Evolutionary conservation across 2,329 filamentous ascomycete genomes (phyloP).

Genomic region (Xylaria sp.): DNA sequence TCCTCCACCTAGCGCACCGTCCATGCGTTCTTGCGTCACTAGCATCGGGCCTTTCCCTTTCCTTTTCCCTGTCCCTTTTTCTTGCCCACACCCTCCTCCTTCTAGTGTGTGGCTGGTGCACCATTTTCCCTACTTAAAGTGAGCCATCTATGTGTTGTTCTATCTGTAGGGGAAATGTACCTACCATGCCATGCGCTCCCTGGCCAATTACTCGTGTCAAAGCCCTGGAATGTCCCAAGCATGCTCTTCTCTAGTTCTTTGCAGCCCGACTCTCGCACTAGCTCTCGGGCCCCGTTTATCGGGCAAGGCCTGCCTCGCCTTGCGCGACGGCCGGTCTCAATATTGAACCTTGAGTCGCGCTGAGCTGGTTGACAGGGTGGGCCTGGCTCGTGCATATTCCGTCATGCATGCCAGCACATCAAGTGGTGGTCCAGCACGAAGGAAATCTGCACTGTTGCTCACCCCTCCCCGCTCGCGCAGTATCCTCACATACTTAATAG

Average conservation of each 20-base stretch:
- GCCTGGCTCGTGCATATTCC: constrained; percentile 50
- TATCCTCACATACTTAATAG: constrained; percentile 38
- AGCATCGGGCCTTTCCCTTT: constrained; percentile 33
- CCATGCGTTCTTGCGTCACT: constrained; percentile 30
- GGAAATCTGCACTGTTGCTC: constrained; percentile 32
- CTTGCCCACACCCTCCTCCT: constrained; percentile 28
- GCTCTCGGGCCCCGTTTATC: constrained; percentile 26
- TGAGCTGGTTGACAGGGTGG: constrained; percentile 42
- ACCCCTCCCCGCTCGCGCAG: constrained; percentile 32
- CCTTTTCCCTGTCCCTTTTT: constrained; percentile 31
- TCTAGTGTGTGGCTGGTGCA: constrained; percentile 26
- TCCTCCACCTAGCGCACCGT: constrained; percentile 29
- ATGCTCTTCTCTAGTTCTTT: constrained; percentile 21
- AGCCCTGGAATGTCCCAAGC: constrained; percentile 24
- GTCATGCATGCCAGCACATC: constrained; percentile 57
- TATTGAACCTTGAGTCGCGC: constrained; percentile 32
- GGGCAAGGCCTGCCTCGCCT: constrained; percentile 29
- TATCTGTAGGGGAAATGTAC: constrained; percentile 26
- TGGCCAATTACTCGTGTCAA: constrained; percentile 27
- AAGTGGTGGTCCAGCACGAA: constrained; percentile 43
- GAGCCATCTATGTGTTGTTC: constrained; percentile 27
- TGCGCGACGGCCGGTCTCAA: constrained; percentile 32
- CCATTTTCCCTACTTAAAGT: constrained; percentile 28
- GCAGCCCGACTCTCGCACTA: constrained; percentile 25
- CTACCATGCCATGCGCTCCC: constrained; percentile 19